Base-by-base conservation (phyloP, 345 rosid genomes). In the Ceriops decandra region DNA sequence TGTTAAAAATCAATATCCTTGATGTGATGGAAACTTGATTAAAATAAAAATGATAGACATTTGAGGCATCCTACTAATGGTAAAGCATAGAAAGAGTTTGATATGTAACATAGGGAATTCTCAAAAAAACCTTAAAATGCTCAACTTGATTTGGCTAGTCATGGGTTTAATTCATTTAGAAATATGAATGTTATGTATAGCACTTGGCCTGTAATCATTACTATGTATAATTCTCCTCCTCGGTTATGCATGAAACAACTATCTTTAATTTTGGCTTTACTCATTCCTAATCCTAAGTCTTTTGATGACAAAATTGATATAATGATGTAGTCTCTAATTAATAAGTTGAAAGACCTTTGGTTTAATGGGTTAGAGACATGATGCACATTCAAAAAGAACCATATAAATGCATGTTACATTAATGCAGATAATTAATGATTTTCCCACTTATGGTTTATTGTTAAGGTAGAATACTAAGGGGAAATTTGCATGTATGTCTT, bases 351-450 rank as follows among this genome's bases (percentile, higher is more conserved):
- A 8, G 24, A 47, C 0, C 52, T 62, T 20, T 71, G 31, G 74
- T 0, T 0, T 4, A 24, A 7, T 19, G 63, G 63, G 4, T 1
- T 63, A 0, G 10, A 63, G 5, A 71, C 56, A 24, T 71, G 63
- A 63, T 63, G 57, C 56, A 27, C 20, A 9, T 20, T 6, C 35
- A 1, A 17, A 63, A 22, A 10, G 13, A 1, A 35, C 6, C 2
- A 63, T 56, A 8, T 7, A 54, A 6, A 2, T 54, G 49, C 19
- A 5, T 8, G 63, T 28, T 0, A 10, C 57, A 4, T 20, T 63
- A 20, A 5, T 63, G 21, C 38, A 21, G 57, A 71, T 49, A 1
- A 56, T 71, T 7, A 63, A 24, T 64, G 47, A 71, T 35, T 56
- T 56, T 20, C 57, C 6, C 1, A 5, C 10, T 0, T 7, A 33